Conservation (phyloP, 1,284 basidiomycete genomes). For the Apiotrichum laibachii region DNA sequence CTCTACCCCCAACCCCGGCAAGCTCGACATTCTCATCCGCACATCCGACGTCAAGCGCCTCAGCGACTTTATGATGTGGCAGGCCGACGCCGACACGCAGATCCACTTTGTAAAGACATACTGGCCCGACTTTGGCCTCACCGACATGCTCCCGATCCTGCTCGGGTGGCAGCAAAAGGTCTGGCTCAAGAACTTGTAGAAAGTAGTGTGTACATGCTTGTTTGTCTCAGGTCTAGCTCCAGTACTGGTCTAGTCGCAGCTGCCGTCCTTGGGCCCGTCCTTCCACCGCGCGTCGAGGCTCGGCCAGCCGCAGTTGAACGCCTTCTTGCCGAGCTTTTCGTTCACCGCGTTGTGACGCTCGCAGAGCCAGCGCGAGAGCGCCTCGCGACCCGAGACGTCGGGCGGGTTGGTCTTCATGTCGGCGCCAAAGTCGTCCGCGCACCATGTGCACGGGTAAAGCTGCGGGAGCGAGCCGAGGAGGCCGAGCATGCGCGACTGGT, state of each 20-base stretch:
- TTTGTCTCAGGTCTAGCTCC: not conserved
- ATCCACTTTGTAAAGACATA: constrained; percentile 87
- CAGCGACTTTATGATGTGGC: constrained; percentile 93
- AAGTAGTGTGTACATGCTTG: constrained; percentile 13
- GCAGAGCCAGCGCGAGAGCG: constrained; percentile 81
- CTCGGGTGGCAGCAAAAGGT: constrained; percentile 77
- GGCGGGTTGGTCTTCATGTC: constrained; percentile 67
- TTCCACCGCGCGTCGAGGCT: constrained; percentile 83
- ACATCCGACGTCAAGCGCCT: constrained; percentile 88
- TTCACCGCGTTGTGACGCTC: constrained; percentile 90
- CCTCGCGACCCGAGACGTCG: constrained; percentile 66
- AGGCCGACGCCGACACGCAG: constrained; percentile 70
- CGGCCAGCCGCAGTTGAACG: constrained; percentile 67
- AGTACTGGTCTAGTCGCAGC: constrained; percentile 64
- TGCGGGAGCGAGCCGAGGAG: constrained; percentile 72
- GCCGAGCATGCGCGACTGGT: constrained; percentile 75
- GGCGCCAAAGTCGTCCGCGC: constrained; percentile 70
- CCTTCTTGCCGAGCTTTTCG: constrained; percentile 72
- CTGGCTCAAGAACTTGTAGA: constrained; percentile 45
- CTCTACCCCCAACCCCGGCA: constrained; percentile 16
- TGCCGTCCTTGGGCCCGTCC: constrained; percentile 80
- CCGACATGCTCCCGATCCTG: constrained; percentile 79
- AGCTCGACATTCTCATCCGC: constrained; percentile 81
- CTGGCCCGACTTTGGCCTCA: constrained; percentile 93
- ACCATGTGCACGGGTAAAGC: constrained; percentile 82